Evolutionary conservation across 2,329 filamentous ascomycete genomes (phyloP).

Genomic region (Penicillium sclerotigenum): DNA sequence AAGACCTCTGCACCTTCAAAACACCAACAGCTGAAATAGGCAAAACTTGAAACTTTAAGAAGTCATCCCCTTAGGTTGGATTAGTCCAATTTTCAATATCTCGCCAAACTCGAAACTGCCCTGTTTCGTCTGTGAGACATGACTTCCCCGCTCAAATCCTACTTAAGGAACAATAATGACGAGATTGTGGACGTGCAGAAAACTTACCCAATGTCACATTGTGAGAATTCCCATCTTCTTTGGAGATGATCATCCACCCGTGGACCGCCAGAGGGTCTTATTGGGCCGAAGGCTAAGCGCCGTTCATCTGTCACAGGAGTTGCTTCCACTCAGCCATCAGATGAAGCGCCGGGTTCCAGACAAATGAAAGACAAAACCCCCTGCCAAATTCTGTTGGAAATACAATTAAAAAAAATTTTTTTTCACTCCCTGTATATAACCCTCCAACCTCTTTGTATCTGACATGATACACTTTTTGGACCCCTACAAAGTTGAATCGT

Average conservation of each 20-base stretch:
- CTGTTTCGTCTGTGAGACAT: background rate
- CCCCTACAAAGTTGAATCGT: background rate
- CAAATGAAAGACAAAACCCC: constrained; percentile 2
- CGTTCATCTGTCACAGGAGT: constrained; percentile 10
- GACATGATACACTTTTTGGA: background rate
- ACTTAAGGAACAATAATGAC: background rate
- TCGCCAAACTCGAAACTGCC: constrained; percentile 1
- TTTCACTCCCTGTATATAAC: background rate
- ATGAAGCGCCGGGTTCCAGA: constrained; percentile 7
- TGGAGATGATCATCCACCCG: background rate
- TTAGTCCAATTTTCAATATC: background rate
- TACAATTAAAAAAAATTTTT: no score
- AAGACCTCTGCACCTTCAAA: background rate
- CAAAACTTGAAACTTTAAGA: background rate
- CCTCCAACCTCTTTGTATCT: background rate
- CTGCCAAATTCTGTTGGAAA: background rate
- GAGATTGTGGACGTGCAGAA: background rate
- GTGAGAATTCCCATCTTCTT: background rate
- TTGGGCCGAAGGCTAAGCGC: constrained; percentile 9
- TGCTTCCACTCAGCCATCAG: constrained; percentile 1
- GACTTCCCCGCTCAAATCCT: background rate
- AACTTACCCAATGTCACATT: constrained; percentile 1
- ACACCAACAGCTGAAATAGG: background rate
- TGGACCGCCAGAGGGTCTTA: background rate
- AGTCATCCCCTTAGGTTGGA: background rate